Conservation (phyloP, 1,139 yeast genomes). For the Pichia sp. region DNA sequence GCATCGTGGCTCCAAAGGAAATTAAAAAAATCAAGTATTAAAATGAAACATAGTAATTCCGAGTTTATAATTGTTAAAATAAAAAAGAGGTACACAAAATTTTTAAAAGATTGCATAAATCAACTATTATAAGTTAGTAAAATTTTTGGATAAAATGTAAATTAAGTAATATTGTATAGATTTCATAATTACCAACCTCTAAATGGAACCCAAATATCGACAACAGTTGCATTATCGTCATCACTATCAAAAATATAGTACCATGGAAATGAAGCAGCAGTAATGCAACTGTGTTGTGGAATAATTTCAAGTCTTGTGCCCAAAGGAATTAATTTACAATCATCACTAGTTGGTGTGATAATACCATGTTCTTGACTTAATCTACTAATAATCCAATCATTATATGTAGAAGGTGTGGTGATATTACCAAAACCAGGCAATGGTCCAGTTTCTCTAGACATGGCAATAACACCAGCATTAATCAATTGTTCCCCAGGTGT, state of each 20-base stretch:
- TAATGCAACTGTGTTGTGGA: conserved; percentile 74
- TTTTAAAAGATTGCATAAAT: conserved; percentile 1
- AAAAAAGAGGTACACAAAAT: conserved; percentile 1
- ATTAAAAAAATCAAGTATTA: neutral
- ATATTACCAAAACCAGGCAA: conserved; percentile 45
- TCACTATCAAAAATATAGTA: conserved; percentile 43
- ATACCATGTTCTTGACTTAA: conserved; percentile 64
- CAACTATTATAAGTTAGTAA: neutral
- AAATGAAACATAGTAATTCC: neutral
- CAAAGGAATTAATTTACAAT: conserved; percentile 36
- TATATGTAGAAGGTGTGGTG: conserved; percentile 33
- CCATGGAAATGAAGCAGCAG: conserved; percentile 59
- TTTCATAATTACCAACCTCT: conserved; percentile 37
- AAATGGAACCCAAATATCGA: conserved; percentile 68
- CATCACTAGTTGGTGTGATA: conserved; percentile 33
- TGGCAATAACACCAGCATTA: conserved; percentile 67
- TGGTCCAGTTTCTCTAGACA: conserved; percentile 55
- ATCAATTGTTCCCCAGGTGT: conserved; percentile 51
- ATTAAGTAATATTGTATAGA: no score
- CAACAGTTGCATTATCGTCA: conserved; percentile 33
- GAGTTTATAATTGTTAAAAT: conserved; percentile 6
- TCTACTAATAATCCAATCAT: conserved; percentile 50
- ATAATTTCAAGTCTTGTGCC: conserved; percentile 51
- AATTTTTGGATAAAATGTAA: neutral
- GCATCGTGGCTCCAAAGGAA: conserved; percentile 14